Evolutionary conservation across 768 basidiomycete genomes (phyloP).

Genomic region (Pleurotus tuoliensis): DNA sequence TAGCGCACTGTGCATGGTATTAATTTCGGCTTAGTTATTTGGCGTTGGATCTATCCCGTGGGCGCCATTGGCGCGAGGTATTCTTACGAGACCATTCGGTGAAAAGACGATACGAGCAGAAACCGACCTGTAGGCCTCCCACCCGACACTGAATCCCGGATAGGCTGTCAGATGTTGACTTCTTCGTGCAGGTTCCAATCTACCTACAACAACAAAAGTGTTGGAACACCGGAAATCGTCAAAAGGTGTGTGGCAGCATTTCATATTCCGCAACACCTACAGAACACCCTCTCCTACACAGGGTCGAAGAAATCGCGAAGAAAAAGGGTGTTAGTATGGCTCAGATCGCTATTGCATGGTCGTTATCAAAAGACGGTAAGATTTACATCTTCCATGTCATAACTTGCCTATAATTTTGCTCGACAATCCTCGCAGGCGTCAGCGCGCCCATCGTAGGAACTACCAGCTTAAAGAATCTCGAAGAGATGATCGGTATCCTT

Average conservation of each 20-base stretch:
- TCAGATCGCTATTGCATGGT: conserved; percentile 43
- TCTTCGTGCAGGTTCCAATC: too few species aligned
- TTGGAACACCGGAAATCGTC: conserved; percentile 19
- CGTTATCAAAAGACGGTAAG: conserved; percentile 30
- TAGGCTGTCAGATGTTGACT: too few species aligned
- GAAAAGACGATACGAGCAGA: conserved; percentile 23
- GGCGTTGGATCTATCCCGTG: conserved; percentile 38
- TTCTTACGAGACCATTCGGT: conserved; percentile 25
- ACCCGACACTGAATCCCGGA: too few species aligned
- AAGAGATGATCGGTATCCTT: conserved; percentile 38
- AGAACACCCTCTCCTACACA: conserved; percentile 7
- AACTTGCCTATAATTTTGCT: not conserved
- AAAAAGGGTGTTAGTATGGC: conserved; percentile 42
- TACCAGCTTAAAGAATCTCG: conserved; percentile 39
- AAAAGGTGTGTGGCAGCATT: conserved; percentile 22
- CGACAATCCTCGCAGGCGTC: conserved; percentile 21
- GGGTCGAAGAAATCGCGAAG: conserved; percentile 45
- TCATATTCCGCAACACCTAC: conserved; percentile 6
- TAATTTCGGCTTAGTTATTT: conserved; percentile 14
- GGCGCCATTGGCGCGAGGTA: conserved; percentile 33
- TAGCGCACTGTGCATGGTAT: too few species aligned
- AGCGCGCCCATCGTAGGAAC: conserved; percentile 49
- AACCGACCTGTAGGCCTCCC: conserved; percentile 13
- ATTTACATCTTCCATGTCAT: not conserved
- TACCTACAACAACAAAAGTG: too few species aligned